Percentiles rank a stretch among this genome's conserved stretches.
phyloP scores from a whole-genome alignment of 306 rosid genomes.

The Rosa multiflora region DNA sequence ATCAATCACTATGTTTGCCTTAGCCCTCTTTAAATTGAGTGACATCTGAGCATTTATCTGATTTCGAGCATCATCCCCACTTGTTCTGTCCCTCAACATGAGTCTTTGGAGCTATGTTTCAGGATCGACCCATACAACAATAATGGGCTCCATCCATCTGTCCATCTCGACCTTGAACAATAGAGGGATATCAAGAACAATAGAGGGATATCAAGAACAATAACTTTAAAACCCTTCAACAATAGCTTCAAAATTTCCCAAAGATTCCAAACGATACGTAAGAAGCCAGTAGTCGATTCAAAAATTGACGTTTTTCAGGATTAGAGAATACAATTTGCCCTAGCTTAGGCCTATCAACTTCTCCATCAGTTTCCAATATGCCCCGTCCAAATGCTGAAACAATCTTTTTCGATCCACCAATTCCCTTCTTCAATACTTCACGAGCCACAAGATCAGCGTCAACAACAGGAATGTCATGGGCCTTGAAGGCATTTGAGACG shows the following conservation, averaged over 20 bases:
- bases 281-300: constrained; percentile 77
- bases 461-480: constrained; percentile 57
- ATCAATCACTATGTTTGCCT: no score
- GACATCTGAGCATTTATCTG: no score
- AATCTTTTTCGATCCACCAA: constrained; percentile 70
- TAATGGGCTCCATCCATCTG: constrained; percentile 68
- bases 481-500: constrained; percentile 74
- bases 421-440: constrained; percentile 65
- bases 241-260: constrained; percentile 73
- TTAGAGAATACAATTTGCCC: constrained; percentile 86
- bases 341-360: constrained; percentile 67
- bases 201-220: constrained; percentile 76
- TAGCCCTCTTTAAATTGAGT: no score
- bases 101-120: constrained; percentile 69
- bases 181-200: constrained; percentile 76
- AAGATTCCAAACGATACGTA: constrained; percentile 71
- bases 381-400: constrained; percentile 74
- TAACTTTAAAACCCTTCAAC: constrained; percentile 69
- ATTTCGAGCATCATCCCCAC: constrained; percentile 55
- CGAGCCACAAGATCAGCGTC: constrained; percentile 81
- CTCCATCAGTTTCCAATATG: constrained; percentile 58
- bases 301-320: constrained; percentile 66
- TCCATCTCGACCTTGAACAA: constrained; percentile 81
- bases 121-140: constrained; percentile 90
- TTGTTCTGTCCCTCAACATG: constrained; percentile 52